Evolutionary conservation across 768 basidiomycete species (phyloP), one percentile per base, ranked within the genome.

Genomic region (Roridomyces roridus): DNA sequence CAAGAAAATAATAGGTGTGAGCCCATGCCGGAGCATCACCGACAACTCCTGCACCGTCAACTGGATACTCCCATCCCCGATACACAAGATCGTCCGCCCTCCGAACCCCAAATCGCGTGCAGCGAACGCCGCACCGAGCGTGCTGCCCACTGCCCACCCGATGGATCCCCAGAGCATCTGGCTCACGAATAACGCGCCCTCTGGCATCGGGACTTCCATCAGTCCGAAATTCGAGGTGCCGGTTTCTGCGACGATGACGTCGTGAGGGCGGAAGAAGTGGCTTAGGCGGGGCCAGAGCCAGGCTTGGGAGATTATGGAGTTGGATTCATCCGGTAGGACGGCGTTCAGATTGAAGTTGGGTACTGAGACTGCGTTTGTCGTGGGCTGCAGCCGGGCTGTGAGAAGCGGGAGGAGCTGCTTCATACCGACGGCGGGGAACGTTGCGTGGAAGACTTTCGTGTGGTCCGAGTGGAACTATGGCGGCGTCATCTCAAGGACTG

Each of bases 91-190:
- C 1, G 88, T 87, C 34, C n/a, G n/a, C n/a, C 96, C 77, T 4
- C 85, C 78, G 42, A 85, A 72, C 6, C 76, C 74, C 10, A 73
- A 65, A 43, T 94, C 91, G 31, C 79, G 75, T 2, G 88, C 94
- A 3, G 91, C 95, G 31, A 95, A 75, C 5, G 92, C 89, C 6
- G 88, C 89, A 31, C 94, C 94, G 0, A 95, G 81, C 17, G 84
- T 80, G 44, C 85, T 83, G 23, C 58, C 61, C 8, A 49, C 47
- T 12, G 88, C 84, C 88, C 89, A 97, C 0, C 95, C 95, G 62
- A 98, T 96, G 57, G 88, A 89, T 42, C 95, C 94, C 87, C 91
- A 97, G 6, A 97, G 73, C 46, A 96, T 83, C 73, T 94, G 93
- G 57, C 81, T 85, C 26, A 92, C 55, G 54, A 88, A 84, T 5